Conservation (phyloP, 371 early-diverging fungal genomes). For the Saksenaea oblongispora region DNA sequence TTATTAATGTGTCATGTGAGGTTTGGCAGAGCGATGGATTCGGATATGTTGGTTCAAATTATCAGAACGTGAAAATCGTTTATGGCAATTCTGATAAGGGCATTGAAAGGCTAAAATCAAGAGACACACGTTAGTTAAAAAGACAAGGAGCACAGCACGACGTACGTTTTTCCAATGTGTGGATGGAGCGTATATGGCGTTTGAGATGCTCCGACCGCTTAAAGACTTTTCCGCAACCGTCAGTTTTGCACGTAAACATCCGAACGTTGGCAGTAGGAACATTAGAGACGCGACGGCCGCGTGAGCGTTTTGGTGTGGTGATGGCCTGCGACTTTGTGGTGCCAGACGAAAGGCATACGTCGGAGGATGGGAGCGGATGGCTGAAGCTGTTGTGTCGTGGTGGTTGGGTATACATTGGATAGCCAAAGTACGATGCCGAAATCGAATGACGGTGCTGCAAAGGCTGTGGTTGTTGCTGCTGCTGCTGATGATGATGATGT, state of each 20-base stretch:
- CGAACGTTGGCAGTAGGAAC: neutral
- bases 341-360: neutral
- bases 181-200: constrained; percentile 53
- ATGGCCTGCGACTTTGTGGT: neutral
- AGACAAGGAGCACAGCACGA: neutral
- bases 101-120: constrained; percentile 17
- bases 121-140: neutral
- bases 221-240: constrained; percentile 46
- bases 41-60: constrained; percentile 29
- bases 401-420: constrained; percentile 13
- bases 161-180: constrained; percentile 51
- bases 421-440: neutral
- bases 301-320: neutral
- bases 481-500: constrained; percentile 23
- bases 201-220: constrained; percentile 56
- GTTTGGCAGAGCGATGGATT: constrained; percentile 18
- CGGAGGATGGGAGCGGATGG: constrained; percentile 10
- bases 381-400: constrained; percentile 15
- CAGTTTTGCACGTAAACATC: constrained; percentile 29
- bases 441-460: constrained; percentile 19
- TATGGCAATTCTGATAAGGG: constrained; percentile 19
- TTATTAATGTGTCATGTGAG: neutral
- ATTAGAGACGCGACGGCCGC: neutral
- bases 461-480: constrained; percentile 12
- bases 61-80: constrained; percentile 27